Conservation (phyloP, 2,329 filamentous ascomycete species). For the Epichloe aotearoae region DNA sequence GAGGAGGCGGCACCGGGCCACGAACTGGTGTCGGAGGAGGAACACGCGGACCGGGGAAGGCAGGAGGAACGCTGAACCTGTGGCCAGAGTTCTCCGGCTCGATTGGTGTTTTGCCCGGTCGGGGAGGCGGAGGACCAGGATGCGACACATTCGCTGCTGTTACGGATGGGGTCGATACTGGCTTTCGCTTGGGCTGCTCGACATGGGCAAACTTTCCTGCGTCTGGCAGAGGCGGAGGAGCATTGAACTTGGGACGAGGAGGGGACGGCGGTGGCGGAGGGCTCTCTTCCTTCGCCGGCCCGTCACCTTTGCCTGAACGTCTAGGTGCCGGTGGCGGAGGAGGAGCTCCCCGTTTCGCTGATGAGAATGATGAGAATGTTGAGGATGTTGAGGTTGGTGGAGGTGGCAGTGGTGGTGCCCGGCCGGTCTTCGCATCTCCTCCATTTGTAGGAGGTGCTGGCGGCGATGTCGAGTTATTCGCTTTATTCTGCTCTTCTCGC, state of each 20-base stretch:
- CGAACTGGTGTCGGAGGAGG: slow-evolving; percentile 66
- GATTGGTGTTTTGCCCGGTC: slow-evolving; percentile 55
- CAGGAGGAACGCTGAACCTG: slow-evolving; percentile 66
- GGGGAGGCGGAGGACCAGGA: slow-evolving; percentile 22
- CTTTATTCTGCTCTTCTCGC: slow-evolving; percentile 39
- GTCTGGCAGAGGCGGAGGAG: slow-evolving; percentile 77
- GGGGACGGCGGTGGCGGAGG: slow-evolving; percentile 44
- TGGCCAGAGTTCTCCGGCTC: slow-evolving; percentile 43
- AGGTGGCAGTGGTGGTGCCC: slow-evolving; percentile 21
- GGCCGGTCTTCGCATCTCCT: slow-evolving; percentile 15
- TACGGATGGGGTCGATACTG: slow-evolving; percentile 7
- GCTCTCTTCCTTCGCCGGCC: slow-evolving; percentile 58
- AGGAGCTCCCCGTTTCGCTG: slow-evolving; percentile 12
- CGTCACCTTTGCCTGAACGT: slow-evolving; percentile 42
- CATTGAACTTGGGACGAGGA: slow-evolving; percentile 59
- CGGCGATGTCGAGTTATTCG: slow-evolving; percentile 11
- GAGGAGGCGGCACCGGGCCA: slow-evolving; percentile 58
- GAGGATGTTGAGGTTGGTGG: slow-evolving; percentile 22
- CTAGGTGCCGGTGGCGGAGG: slow-evolving; percentile 36
- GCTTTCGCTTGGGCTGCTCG: slow-evolving; percentile 18
- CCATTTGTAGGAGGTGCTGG: slow-evolving; percentile 20
- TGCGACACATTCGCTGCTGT: neutral
- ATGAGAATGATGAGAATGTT: slow-evolving; percentile 12
- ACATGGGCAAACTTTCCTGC: slow-evolving; percentile 72
- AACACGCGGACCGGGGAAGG: slow-evolving; percentile 57